Conservation (phyloP, 2,329 filamentous ascomycete species). For the Cytospora schulzeri region DNA sequence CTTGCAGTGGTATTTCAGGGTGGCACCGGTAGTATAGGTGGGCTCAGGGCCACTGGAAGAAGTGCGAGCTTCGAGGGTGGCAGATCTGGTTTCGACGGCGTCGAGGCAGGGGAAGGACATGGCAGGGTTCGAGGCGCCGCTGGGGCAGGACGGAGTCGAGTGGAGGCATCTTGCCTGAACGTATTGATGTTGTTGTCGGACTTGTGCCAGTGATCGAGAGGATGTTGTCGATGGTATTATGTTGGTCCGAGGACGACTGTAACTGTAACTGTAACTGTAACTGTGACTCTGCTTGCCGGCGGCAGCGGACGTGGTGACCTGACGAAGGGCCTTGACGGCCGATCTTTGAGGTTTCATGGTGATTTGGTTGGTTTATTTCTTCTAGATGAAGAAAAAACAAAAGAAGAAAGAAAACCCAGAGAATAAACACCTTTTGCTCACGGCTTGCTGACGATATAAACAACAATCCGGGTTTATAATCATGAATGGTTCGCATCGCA, state of each 20-base stretch:
- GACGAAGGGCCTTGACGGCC: slow-evolving; percentile 28
- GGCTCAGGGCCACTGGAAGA: slow-evolving; percentile 83
- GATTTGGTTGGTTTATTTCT: slow-evolving; percentile 21
- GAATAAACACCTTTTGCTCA: neutral
- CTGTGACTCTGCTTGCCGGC: neutral
- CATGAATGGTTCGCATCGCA: neutral
- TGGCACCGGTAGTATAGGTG: slow-evolving; percentile 88
- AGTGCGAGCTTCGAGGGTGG: slow-evolving; percentile 66
- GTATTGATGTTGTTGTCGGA: neutral
- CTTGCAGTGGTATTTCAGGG: slow-evolving; percentile 72
- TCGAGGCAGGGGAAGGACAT: slow-evolving; percentile 91
- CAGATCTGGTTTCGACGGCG: slow-evolving; percentile 76
- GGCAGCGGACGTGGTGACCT: slow-evolving; percentile 9
- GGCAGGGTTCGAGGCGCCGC: slow-evolving; percentile 72
- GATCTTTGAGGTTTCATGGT: slow-evolving; percentile 30
- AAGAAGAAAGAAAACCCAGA: neutral
- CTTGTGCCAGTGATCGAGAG: neutral
- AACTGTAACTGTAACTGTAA: neutral
- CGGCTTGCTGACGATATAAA: neutral
- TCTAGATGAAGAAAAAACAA: neutral
- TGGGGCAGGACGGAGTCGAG: slow-evolving; percentile 28
- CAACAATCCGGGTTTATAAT: slow-evolving; percentile 8
- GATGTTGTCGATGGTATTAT: neutral
- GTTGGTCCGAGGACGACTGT: neutral
- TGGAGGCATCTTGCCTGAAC: slow-evolving; percentile 30